phyloP scores from a whole-genome alignment of 1,284 basidiomycete species.

The Sphagnurus paluster region DNA sequence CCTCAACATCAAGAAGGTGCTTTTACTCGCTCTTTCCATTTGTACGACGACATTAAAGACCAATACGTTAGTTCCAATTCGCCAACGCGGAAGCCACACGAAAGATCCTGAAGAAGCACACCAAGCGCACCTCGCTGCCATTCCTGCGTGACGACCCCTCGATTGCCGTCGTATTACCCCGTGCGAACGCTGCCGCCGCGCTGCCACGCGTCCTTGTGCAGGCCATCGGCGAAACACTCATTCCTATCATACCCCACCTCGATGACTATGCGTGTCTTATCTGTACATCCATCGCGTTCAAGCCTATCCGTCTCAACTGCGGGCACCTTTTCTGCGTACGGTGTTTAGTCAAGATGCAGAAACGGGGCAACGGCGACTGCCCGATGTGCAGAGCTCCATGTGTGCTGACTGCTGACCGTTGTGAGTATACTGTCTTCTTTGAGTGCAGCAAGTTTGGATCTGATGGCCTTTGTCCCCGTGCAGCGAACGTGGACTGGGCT shows the following conservation, averaged over 20 bases:
- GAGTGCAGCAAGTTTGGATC: constrained; percentile 2
- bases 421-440: constrained; percentile 42
- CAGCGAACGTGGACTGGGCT: constrained; percentile 82
- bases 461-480: no score
- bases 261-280: constrained; percentile 81
- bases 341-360: constrained; percentile 95
- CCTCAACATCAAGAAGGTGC: constrained; percentile 82
- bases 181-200: constrained; percentile 33
- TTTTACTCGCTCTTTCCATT: background rate
- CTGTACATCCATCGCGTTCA: constrained; percentile 84
- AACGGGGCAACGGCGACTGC: constrained; percentile 76
- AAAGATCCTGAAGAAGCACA: constrained; percentile 94
- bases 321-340: constrained; percentile 91
- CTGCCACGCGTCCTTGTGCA: constrained; percentile 84
- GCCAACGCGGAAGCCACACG: constrained; percentile 89
- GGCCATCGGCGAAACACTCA: constrained; percentile 80
- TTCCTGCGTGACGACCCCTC: constrained; percentile 24
- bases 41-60: background rate
- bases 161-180: constrained; percentile 6
- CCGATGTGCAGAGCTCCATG: constrained; percentile 84
- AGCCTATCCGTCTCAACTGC: constrained; percentile 84
- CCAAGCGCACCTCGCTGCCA: constrained; percentile 80
- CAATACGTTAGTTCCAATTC: constrained; percentile 76
- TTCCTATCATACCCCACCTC: constrained; percentile 82
- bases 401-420: constrained; percentile 73